Conservation (phyloP, 257 asterid species). For the Paulownia fortunei region DNA sequence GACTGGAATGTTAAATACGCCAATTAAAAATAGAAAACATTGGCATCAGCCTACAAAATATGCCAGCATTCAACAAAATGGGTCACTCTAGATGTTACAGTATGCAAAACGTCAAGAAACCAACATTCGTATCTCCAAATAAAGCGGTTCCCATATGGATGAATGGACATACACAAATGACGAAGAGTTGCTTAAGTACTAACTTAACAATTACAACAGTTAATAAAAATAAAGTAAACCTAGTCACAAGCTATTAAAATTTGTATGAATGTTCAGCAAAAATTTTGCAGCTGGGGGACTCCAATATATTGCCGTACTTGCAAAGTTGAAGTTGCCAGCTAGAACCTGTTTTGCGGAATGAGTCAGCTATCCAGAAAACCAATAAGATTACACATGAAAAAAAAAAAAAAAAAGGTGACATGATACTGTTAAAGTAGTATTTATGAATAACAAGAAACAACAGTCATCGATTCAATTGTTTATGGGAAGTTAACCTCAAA, state of each 20-base stretch:
- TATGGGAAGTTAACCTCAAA: not conserved
- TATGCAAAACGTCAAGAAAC: not conserved
- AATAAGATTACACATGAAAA: not conserved
- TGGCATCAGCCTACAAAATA: too few species aligned
- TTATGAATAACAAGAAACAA: not conserved
- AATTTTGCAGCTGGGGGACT: conserved; percentile 11
- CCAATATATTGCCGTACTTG: conserved; percentile 7
- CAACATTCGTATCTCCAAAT: not conserved
- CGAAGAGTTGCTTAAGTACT: not conserved
- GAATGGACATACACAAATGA: not conserved
- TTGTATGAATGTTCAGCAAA: not conserved
- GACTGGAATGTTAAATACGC: not conserved
- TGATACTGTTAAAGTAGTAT: not conserved
- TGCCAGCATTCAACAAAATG: not conserved
- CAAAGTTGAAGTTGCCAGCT: conserved; percentile 12
- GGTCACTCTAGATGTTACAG: not conserved
- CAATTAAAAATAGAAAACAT: not conserved
- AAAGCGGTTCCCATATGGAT: not conserved
- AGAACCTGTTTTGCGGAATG: not conserved
- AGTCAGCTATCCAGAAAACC: not conserved
- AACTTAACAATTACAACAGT: not conserved
- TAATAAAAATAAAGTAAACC: not conserved
- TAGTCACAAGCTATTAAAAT: not conserved
- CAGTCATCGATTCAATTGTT: not conserved
- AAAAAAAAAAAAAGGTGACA: not conserved